Percentiles rank a stretch among this genome's conserved stretches.
Evolutionary conservation across 768 basidiomycete genomes (phyloP).

Genomic region (Termitomyces sp.): DNA sequence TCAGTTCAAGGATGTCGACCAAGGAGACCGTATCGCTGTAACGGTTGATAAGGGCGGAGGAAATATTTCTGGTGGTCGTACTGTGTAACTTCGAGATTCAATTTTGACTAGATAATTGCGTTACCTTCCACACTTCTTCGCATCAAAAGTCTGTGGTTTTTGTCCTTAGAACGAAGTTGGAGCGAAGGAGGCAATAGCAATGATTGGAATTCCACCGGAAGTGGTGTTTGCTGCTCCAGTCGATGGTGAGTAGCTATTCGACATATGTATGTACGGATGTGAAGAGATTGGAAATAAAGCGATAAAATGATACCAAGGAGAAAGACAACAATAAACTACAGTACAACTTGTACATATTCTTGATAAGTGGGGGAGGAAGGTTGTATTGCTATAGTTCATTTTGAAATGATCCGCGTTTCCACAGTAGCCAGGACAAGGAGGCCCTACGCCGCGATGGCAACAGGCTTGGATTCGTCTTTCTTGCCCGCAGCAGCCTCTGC

Average conservation of each 20-base stretch:
- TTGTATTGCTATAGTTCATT: constrained; percentile 1
- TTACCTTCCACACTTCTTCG: not conserved
- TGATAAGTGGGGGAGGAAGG: constrained; percentile 1
- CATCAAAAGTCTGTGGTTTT: too few relatives aligned
- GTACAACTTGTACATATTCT: constrained; percentile 19
- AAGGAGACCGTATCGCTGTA: constrained; percentile 47
- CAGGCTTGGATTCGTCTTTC: constrained; percentile 54
- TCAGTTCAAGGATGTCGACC: constrained; percentile 47
- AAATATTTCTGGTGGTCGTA: constrained; percentile 7
- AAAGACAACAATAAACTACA: constrained; percentile 19
- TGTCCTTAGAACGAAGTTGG: too few relatives aligned
- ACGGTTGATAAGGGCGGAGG: constrained; percentile 55
- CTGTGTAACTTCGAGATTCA: not conserved
- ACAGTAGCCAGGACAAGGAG: not conserved
- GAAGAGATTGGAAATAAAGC: constrained; percentile 8
- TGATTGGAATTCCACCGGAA: not conserved
- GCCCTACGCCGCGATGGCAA: constrained; percentile 39
- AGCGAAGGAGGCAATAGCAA: not conserved
- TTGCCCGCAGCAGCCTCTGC: constrained; percentile 61
- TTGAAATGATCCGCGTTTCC: constrained; percentile 3
- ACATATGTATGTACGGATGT: constrained; percentile 5
- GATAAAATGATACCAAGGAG: constrained; percentile 10
- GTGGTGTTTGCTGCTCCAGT: constrained; percentile 11
- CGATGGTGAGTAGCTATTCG: constrained; percentile 10
- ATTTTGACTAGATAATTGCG: not conserved